Evolutionary conservation across 1,284 basidiomycete genomes (phyloP).

Genomic region (Melanopsichium pennsylvanicum): DNA sequence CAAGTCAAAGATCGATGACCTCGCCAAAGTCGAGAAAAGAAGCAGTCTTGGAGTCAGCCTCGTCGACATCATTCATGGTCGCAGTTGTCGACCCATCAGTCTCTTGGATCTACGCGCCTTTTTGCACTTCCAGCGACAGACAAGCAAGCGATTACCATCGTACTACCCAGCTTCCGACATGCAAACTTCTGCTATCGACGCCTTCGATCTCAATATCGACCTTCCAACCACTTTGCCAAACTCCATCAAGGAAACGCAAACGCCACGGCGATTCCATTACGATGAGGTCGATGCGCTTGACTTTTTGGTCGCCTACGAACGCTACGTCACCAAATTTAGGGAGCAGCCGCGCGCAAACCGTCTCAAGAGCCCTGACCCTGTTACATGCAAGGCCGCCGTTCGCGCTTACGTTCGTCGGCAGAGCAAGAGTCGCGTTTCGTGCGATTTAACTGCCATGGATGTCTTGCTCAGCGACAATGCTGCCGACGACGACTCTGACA

Average conservation of each 20-base stretch:
- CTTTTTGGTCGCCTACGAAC: conserved; percentile 50
- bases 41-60: conserved; percentile 43
- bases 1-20: conserved; percentile 10
- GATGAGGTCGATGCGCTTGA: conserved; percentile 54
- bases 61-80: conserved; percentile 49
- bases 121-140: conserved; percentile 35
- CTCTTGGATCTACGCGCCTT: conserved; percentile 31
- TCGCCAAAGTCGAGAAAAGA: conserved; percentile 20
- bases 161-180: conserved; percentile 42
- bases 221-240: conserved; percentile 1
- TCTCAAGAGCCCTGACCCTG: conserved; percentile 31
- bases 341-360: conserved; percentile 33
- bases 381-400: conserved; percentile 35
- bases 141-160: conserved; percentile 20
- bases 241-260: conserved; percentile 3
- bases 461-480: conserved; percentile 1
- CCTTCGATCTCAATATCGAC: conserved; percentile 28
- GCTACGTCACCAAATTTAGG: conserved; percentile 39
- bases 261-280: conserved; percentile 10
- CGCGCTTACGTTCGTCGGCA: conserved; percentile 29
- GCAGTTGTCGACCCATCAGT: conserved; percentile 53
- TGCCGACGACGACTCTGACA: conserved; percentile 2
- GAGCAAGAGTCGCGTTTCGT: conserved; percentile 22
- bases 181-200: conserved; percentile 20
- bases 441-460: conserved; percentile 26